Conservation (phyloP, 176 grass and related monocot genomes). For the Calamus simplicifolius region DNA sequence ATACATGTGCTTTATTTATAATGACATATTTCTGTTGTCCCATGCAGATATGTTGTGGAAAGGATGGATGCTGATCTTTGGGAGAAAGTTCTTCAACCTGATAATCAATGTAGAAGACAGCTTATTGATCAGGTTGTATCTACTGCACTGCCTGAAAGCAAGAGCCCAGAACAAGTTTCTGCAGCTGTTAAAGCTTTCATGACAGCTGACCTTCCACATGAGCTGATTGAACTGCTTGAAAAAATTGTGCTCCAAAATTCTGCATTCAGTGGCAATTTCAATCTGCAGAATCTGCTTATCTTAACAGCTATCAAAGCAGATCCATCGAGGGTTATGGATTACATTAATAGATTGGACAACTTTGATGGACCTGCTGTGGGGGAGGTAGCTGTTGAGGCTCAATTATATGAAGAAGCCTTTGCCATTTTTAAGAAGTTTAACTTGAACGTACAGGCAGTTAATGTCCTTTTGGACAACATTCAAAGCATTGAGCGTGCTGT, state of each 20-base stretch:
- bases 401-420: constrained; percentile 90
- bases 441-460: constrained; percentile 84
- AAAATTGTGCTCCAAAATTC: constrained; percentile 99
- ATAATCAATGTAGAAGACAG: constrained; percentile 96
- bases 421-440: constrained; percentile 99
- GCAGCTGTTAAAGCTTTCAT: constrained; percentile 99
- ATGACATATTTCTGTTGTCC: too few relatives aligned
- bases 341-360: constrained; percentile 93
- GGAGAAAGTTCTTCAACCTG: constrained; percentile 91
- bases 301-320: constrained; percentile 91
- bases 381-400: constrained; percentile 89
- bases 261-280: constrained; percentile 92
- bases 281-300: constrained; percentile 95
- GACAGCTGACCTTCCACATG: constrained; percentile 93
- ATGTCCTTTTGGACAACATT: constrained; percentile 89
- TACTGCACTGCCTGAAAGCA: constrained; percentile 90
- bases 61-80: constrained; percentile 96
- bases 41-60: constrained; percentile 77
- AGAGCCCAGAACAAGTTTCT: constrained; percentile 97
- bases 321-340: constrained; percentile 91
- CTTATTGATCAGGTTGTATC: constrained; percentile 98
- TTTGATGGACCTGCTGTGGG: constrained; percentile 98
- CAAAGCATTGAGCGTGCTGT: constrained; percentile 87
- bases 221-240: constrained; percentile 95
- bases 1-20: too few relatives aligned